These are phyloP conservation scores for Leccinum truebloodii DNA, from an alignment of 768 basidiomycete genomes.

Conservation along the genomic window DNA sequence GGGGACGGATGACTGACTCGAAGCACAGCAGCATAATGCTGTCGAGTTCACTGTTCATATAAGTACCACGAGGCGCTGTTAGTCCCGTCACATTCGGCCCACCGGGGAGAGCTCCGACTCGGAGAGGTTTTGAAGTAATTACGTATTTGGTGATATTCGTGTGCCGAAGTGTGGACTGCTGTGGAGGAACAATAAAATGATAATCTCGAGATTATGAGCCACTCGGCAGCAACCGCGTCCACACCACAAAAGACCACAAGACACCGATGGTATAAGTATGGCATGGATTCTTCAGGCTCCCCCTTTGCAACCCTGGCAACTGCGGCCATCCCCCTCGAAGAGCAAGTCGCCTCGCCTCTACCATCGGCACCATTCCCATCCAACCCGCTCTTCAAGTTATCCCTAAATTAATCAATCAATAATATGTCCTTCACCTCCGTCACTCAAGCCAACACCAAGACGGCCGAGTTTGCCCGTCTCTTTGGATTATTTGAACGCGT, in stretches of 20 bases:
- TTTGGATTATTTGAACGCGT: slow-evolving; percentile 56
- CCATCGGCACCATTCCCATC: not conserved
- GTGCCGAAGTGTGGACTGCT: slow-evolving; percentile 2
- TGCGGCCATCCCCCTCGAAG: slow-evolving; percentile 4
- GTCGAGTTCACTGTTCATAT: not conserved
- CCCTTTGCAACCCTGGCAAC: slow-evolving; percentile 3
- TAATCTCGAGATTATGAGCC: slow-evolving; percentile 14
- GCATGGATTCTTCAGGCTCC: not conserved
- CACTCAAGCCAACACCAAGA: slow-evolving; percentile 38
- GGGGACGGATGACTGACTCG: too few species aligned
- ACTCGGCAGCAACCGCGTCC: slow-evolving; percentile 23
- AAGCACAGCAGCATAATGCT: not conserved
- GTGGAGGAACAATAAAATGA: slow-evolving; percentile 18
- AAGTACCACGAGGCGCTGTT: not conserved
- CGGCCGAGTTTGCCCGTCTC: slow-evolving; percentile 53
- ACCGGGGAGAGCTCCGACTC: not conserved
- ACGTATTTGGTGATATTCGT: not conserved
- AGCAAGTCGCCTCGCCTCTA: not conserved
- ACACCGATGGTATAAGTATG: slow-evolving; percentile 20
- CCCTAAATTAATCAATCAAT: slow-evolving; percentile 9
- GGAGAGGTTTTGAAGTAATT: not conserved
- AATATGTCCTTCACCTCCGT: slow-evolving; percentile 22
- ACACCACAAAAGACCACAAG: slow-evolving; percentile 20
- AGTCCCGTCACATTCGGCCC: not conserved
- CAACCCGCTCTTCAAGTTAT: not conserved